Evolutionary conservation across 352 stramenopile species (phyloP), one percentile per base, ranked within the genome.

Genomic region (Stephanocyclus meneghinianus): DNA sequence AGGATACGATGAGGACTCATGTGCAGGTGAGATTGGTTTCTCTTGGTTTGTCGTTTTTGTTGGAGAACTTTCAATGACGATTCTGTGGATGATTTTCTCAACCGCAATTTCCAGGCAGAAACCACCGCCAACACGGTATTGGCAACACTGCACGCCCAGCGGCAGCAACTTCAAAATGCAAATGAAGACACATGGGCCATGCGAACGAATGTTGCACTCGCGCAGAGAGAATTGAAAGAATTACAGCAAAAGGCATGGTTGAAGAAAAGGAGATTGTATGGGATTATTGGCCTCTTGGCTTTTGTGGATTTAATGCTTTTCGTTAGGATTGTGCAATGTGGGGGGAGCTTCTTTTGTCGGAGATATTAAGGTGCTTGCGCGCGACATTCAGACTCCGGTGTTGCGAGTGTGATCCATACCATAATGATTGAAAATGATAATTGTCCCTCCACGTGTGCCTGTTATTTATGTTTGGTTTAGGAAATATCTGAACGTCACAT

Each of bases 261-360:
- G 63, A 90, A 88, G 74, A 92, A 91, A 55, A 64, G 63, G 45
- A 62, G 73, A 64, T 56, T 93, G 29, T 89, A 93, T 53, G 66
- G 67, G 11, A 86, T 88, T 30, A 91, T 91, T 81, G 83, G 50
- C 1, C 7, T 88, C 4, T 59, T 93, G 48, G 76, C 55, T 26
- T 44, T 78, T 9, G 53, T 89, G 1, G 88, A 93, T 83, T 79
- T 90, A 18, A 66, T 91, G 35, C 50, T 93, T 45, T 89, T 93
- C 74, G 61, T 90, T 7, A 73, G 88, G 48, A 74, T 93, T 37
- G 48, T 91, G 29, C 79, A 89, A 69, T 93, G 88, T 73, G 71
- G 80, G 16, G 88, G 88, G 64, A 90, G 80, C 67, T 93, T 92
- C 61, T 92, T 92, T 73, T 92, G 86, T 76, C 81, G 77, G 84